Evolutionary conservation across 768 basidiomycete genomes (phyloP), one percentile per base, ranked within the genome.

Genomic region (Phallus indusiatus): DNA sequence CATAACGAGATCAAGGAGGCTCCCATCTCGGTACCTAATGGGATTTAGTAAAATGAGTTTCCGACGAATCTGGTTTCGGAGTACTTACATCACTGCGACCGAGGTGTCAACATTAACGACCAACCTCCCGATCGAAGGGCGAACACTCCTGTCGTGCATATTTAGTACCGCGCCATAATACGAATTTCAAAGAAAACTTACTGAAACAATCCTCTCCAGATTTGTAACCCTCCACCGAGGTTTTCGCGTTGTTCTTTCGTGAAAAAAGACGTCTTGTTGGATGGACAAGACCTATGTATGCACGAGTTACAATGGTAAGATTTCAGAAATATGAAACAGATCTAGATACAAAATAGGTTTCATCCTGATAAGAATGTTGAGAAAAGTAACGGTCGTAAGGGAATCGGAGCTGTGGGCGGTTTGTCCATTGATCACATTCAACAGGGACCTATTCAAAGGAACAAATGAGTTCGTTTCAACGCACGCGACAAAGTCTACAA

Each of bases 31-130:
- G 33, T 61, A 61, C 61, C 61, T 61, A 18, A 2, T n/a, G n/a
- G n/a, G 33, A 16, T 20, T 20, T 2, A 28, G 14, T 24, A n/a
- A n/a, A n/a, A n/a, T n/a, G n/a, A n/a, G n/a, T n/a, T n/a, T n/a
- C n/a, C n/a, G n/a, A n/a, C n/a, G n/a, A n/a, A n/a, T n/a, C n/a
- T n/a, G n/a, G n/a, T n/a, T n/a, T n/a, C n/a, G n/a, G n/a, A n/a
- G n/a, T n/a, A 48, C 54, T 33, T 57, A 67, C 68, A 69, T 68
- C 3, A 61, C 59, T 4, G 64, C 68, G 12, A 67, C 65, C 22
- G 64, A 51, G 18, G 67, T 68, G 50, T 69, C 68, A 53, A 69
- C 53, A 57, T 69, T 69, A 49, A 67, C 59, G 6, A 69, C 24
- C 60, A 69, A 64, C 28, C 60, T 59, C 2, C 64, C 64, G 7